These are phyloP conservation scores for Madurella fahalii DNA, from an alignment of 2,329 filamentous ascomycete genomes.

Conservation along the genomic window DNA sequence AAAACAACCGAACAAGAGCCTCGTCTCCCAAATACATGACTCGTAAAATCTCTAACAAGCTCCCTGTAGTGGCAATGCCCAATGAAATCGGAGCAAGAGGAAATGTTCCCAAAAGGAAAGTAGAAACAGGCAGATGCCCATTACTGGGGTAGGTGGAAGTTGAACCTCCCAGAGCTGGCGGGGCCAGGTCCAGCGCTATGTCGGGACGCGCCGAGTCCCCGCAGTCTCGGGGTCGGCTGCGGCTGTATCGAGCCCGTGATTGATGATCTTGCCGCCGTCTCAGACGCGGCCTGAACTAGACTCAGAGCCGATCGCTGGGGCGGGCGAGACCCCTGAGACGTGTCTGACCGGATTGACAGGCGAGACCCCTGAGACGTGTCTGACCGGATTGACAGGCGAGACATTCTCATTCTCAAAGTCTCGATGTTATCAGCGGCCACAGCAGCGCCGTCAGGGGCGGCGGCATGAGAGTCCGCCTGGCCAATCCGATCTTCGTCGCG, in stretches of 20 bases:
- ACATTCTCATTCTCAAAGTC: neutral
- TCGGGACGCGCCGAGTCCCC: constrained; percentile 17
- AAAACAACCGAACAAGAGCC: too few species aligned
- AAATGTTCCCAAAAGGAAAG: too few species aligned
- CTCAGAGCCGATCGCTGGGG: neutral
- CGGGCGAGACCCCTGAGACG: neutral
- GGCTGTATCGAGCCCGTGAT: neutral
- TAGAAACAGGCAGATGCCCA: too few species aligned
- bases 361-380: neutral
- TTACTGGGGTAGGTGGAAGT: constrained; percentile 6
- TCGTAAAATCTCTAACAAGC: too few species aligned
- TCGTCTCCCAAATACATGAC: too few species aligned
- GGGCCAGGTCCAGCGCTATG: constrained; percentile 5
- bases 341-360: neutral
- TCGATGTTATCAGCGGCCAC: constrained; percentile 2
- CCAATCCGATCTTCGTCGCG: neutral
- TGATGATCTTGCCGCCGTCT: neutral
- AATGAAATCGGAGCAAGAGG: too few species aligned
- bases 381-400: constrained; percentile 5
- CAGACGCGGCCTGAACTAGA: neutral
- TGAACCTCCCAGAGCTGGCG: constrained; percentile 14
- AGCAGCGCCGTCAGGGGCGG: neutral
- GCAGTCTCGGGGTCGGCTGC: neutral
- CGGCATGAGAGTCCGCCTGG: neutral
- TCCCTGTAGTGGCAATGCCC: too few species aligned